Conservation (phyloP, 805 yeast species). For the Metschnikowia kunwiensis region DNA sequence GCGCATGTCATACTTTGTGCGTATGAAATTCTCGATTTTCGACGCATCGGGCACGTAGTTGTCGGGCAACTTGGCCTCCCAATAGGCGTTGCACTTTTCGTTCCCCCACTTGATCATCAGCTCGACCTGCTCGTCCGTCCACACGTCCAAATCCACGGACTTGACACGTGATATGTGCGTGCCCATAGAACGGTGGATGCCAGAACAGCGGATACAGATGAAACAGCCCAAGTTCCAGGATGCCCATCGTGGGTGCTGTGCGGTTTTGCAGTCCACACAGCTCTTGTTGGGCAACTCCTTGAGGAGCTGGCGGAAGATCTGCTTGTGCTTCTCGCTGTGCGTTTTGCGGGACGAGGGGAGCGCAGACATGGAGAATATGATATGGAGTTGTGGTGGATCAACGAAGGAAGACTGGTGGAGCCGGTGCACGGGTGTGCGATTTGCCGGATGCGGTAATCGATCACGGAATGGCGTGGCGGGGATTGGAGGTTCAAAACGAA, state of each 20-base stretch:
- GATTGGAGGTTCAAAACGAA: too few species aligned
- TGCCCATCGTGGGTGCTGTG: slow-evolving; percentile 96
- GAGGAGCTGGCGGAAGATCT: slow-evolving; percentile 69
- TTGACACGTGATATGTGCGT: slow-evolving; percentile 92
- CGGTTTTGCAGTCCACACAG: slow-evolving; percentile 90
- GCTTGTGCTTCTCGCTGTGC: slow-evolving; percentile 56
- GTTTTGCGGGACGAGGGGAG: slow-evolving; percentile 44
- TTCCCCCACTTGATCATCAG: slow-evolving; percentile 88
- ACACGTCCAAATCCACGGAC: slow-evolving; percentile 89
- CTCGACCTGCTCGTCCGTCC: slow-evolving; percentile 91
- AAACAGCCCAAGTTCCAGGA: slow-evolving; percentile 94
- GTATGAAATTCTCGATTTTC: slow-evolving; percentile 83
- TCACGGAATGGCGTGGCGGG: too few species aligned
- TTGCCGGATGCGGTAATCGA: too few species aligned
- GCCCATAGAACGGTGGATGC: slow-evolving; percentile 92
- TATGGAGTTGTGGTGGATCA: background rate
- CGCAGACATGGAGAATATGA: slow-evolving; percentile 21
- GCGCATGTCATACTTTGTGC: slow-evolving; percentile 87
- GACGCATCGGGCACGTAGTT: slow-evolving; percentile 75
- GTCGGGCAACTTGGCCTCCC: slow-evolving; percentile 79
- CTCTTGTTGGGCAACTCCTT: slow-evolving; percentile 71
- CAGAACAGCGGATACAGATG: slow-evolving; percentile 92
- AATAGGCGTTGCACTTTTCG: slow-evolving; percentile 67
- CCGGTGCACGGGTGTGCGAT: background rate
- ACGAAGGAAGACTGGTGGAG: background rate